Base-by-base conservation (phyloP, 192 early-diverging fungal genomes). In the Backusella liffmaniae region DNA sequence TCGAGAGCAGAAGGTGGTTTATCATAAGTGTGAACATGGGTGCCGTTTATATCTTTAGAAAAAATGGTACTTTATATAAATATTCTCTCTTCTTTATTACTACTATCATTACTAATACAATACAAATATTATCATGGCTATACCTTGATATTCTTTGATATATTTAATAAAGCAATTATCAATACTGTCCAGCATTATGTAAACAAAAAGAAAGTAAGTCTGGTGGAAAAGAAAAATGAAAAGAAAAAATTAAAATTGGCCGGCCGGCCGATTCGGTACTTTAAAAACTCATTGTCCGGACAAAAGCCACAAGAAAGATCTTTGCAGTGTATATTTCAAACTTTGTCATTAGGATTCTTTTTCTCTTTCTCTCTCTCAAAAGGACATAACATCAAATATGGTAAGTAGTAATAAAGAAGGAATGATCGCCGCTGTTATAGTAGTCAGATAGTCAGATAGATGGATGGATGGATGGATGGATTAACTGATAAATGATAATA, bases 1-100 rank as follows among this genome's bases (percentile, higher is more conserved):
- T 85, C 82, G 3, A 87, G 70, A 0, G 86, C 51, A 4, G 84
- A 77, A 21, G 86, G 86, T 5, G 84, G 66, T 21, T 77, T 66
- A 10, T 75, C 62, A 44, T 70, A 75, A 9, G 15, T 65, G 3
- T 29, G 53, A 16, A 76, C 42, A 35, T 73, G n/a, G 26, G 39
- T 73, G 8, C 80, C 80, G 30, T 78, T 78, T 29, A 82, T 74
- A 29, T 82, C 80, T 82, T 49, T 49, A 49, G n/a, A 49, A 49
- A 49, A 49, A n/a, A 18, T 16, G 46, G 46, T 3, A n/a, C 18
- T 49, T 49, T 49, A 49, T 49, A 49, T 49, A 49, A 49, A 49
- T 49, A 49, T 49, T n/a, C 18, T 49, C 18, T 49, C 46, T 49
- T 49, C 18, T 6, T 49, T n/a, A 21, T 49, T 49, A n/a, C n/a